Evolutionary conservation across 371 early-diverging fungal genomes (phyloP).

Genomic region (Syncephalis plumigaleata): DNA sequence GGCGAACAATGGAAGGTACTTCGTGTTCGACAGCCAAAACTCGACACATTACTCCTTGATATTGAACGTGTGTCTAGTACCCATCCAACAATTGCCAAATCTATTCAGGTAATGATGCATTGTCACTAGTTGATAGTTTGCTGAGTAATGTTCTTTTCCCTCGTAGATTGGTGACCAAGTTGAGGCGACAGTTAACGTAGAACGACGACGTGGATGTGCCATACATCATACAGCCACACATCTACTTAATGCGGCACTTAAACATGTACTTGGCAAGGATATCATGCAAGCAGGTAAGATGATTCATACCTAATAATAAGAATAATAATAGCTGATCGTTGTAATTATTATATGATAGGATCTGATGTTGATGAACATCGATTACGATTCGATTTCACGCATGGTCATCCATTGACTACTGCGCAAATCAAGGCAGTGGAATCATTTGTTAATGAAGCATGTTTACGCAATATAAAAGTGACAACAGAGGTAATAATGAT

Average conservation of each 20-base stretch:
- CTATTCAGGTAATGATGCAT: slow-evolving; percentile 3
- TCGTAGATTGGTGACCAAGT: slow-evolving; percentile 17
- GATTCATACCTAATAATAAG: no score
- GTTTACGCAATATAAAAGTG: slow-evolving; percentile 17
- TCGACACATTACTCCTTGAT: slow-evolving; percentile 20
- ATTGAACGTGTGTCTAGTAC: slow-evolving; percentile 5
- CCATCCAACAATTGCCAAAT: neutral
- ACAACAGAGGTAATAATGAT: slow-evolving; percentile 19
- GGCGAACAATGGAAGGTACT: slow-evolving; percentile 24
- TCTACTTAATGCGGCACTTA: slow-evolving; percentile 46
- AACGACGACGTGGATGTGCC: slow-evolving; percentile 33
- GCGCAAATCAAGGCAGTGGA: slow-evolving; percentile 32
- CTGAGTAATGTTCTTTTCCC: neutral
- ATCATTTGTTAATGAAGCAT: slow-evolving; percentile 34
- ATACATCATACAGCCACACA: slow-evolving; percentile 71
- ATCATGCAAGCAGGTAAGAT: slow-evolving; percentile 49
- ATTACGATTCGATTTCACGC: slow-evolving; percentile 58
- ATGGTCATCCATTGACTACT: slow-evolving; percentile 31
- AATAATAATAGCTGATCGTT: no score
- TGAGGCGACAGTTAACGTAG: slow-evolving; percentile 25
- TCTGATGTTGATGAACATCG: slow-evolving; percentile 42
- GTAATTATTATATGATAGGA: no score
- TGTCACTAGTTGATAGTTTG: slow-evolving; percentile 4
- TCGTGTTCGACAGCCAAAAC: slow-evolving; percentile 36
- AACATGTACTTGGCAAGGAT: slow-evolving; percentile 27